These are phyloP conservation scores for Candida sp. DNA, from an alignment of 1,139 yeast genomes.

Conservation along the genomic window DNA sequence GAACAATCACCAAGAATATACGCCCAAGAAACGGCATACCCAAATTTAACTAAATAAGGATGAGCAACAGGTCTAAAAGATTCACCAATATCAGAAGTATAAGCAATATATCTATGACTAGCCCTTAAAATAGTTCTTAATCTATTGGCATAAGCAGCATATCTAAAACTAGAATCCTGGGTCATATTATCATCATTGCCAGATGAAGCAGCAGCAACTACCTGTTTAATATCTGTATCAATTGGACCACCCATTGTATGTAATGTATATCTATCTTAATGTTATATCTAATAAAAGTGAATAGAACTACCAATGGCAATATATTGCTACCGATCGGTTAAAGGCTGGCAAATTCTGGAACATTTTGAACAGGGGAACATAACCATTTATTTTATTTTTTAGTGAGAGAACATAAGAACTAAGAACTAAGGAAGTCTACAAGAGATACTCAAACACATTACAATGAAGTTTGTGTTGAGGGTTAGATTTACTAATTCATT, in stretches of 20 bases:
- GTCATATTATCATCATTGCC: constrained; percentile 16
- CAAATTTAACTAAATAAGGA: constrained; percentile 57
- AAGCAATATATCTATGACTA: constrained; percentile 83
- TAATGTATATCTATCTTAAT: not conserved
- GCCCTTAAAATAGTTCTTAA: constrained; percentile 67
- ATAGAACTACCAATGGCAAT: not conserved
- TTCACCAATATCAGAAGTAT: constrained; percentile 86
- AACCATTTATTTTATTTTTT: not conserved
- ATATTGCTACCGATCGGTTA: not conserved
- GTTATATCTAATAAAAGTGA: not conserved
- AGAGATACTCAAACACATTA: no score
- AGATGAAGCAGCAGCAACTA: constrained; percentile 9
- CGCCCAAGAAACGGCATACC: constrained; percentile 77
- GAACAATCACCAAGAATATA: constrained; percentile 79
- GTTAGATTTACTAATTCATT: constrained; percentile 31
- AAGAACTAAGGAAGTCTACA: no score
- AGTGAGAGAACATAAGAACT: no score
- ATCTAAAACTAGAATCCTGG: constrained; percentile 55
- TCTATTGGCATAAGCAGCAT: constrained; percentile 81
- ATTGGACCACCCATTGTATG: not conserved
- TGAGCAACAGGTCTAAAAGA: constrained; percentile 87
- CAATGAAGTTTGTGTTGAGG: constrained; percentile 18
- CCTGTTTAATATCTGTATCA: constrained; percentile 1
- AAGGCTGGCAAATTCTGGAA: not conserved
- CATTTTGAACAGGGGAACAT: not conserved